phyloP scores from a whole-genome alignment of 192 early-diverging fungal genomes.

The Coemansia sp. region DNA sequence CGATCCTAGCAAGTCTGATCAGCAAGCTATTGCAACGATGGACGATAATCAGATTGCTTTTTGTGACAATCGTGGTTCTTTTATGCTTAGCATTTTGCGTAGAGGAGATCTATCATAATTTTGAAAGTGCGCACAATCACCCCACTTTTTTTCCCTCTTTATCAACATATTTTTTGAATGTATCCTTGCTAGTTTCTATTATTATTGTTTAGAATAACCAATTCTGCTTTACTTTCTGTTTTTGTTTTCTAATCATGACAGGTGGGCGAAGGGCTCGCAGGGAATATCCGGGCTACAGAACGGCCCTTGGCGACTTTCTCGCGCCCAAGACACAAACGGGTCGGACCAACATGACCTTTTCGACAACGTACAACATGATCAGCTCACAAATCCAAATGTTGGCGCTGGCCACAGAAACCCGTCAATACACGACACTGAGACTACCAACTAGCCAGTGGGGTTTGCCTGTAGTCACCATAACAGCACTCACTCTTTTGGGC shows the following conservation, averaged over 20 bases:
- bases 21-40: conserved; percentile 5
- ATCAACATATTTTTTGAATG: background rate
- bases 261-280: background rate
- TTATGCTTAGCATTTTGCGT: background rate
- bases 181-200: background rate
- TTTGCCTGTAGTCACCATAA: conserved; percentile 38
- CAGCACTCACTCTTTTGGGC: conserved; percentile 39
- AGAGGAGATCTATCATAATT: background rate
- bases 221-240: background rate
- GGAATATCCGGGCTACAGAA: background rate
- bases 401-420: conserved; percentile 34
- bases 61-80: background rate
- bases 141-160: background rate
- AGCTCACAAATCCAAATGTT: conserved; percentile 49
- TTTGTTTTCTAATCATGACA: conserved; percentile 7
- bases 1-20: background rate
- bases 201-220: background rate
- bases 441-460: conserved; percentile 32
- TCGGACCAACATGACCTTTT: conserved; percentile 20
- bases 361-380: conserved; percentile 24
- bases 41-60: conserved; percentile 9
- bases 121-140: background rate
- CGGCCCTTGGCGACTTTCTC: background rate
- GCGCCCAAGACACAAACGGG: conserved; percentile 15
- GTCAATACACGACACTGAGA: conserved; percentile 38